These are phyloP conservation scores for Rugiboletus extremiorientalis DNA, from an alignment of 1,284 basidiomycete species.

Conservation along the genomic window DNA sequence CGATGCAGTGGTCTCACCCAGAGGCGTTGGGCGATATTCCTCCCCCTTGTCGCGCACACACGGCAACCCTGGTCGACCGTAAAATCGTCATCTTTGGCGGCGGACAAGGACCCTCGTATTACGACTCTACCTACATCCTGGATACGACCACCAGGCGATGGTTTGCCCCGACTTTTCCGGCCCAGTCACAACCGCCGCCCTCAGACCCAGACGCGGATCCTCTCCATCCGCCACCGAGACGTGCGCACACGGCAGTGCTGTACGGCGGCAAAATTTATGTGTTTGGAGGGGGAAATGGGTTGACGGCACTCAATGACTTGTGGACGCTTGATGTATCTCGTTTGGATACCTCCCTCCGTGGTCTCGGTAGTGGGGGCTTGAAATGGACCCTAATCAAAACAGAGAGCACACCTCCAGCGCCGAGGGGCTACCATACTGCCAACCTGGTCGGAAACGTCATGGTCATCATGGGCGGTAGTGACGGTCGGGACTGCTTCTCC, in stretches of 20 bases:
- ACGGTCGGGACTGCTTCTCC: constrained; percentile 77
- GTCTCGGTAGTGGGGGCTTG: constrained; percentile 41
- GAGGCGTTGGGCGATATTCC: constrained; percentile 74
- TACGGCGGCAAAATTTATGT: constrained; percentile 78
- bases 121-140: constrained; percentile 77
- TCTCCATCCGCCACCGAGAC: constrained; percentile 62
- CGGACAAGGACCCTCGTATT: constrained; percentile 77
- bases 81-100: constrained; percentile 86
- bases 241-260: constrained; percentile 85
- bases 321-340: constrained; percentile 79
- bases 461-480: constrained; percentile 81
- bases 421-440: constrained; percentile 89
- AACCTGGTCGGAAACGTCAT: constrained; percentile 85
- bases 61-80: constrained; percentile 81
- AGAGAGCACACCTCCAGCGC: constrained; percentile 53
- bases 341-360: constrained; percentile 27
- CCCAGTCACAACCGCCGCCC: constrained; percentile 4
- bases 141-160: constrained; percentile 77
- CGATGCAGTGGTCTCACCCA: constrained; percentile 86
- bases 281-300: constrained; percentile 91
- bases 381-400: constrained; percentile 65
- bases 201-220: constrained; percentile 9
- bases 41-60: constrained; percentile 85
- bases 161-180: constrained; percentile 50
- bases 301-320: constrained; percentile 86